Base-by-base conservation (phyloP, 1,284 basidiomycete genomes). In the Tilletia indica region DNA sequence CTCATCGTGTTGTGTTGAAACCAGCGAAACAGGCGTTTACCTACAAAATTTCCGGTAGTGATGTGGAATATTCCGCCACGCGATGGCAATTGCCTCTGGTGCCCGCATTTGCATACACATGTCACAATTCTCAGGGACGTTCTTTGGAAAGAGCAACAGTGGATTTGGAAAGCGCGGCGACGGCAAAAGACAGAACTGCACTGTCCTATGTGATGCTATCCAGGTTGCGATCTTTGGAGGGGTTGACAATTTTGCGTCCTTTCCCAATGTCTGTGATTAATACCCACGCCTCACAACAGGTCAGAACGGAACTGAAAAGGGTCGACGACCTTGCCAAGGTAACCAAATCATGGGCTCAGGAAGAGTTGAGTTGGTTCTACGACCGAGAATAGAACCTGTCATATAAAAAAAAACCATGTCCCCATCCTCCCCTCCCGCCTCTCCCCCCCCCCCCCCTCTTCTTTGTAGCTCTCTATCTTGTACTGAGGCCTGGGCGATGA, bases 91-190 rank as follows among this genome's bases (percentile, higher is more conserved):
- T 54, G 16, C 51, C 51, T 4, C 6, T 54, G 16, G n/a, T 54
- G 4, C 51, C 51, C 5, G 51, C 51, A 6, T 54, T 54, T 54
- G 51, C 51, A 6, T 54, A 54, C 51, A 54, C 51, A 19, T 54
- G 51, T 19, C 51, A 54, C 51, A 54, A 54, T 54, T 54, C 51
- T n/a, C 51, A 54, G n/a, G 51, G 51, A n/a, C 16, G 51, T 6
- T 54, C 51, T 4, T 19, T 54, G 51, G 51, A 6, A 19, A n/a
- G 19, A 31, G 51, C 51, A 5, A 54, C 51, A 6, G n/a, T 54
- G n/a, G 51, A 54, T 54, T 19, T 54, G 6, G 16, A 5, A 4
- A 54, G 51, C 25, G 51, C 51, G 6, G 51, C 4, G 4, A 19
- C 6, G 4, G 16, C 51, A 31, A 54, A 54, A 54, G 51, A 54